A percentile compares a stretch with the other conserved stretches of the same genome.
Conservation (phyloP, 768 basidiomycete species). For the Phanerochaete carnosa region DNA sequence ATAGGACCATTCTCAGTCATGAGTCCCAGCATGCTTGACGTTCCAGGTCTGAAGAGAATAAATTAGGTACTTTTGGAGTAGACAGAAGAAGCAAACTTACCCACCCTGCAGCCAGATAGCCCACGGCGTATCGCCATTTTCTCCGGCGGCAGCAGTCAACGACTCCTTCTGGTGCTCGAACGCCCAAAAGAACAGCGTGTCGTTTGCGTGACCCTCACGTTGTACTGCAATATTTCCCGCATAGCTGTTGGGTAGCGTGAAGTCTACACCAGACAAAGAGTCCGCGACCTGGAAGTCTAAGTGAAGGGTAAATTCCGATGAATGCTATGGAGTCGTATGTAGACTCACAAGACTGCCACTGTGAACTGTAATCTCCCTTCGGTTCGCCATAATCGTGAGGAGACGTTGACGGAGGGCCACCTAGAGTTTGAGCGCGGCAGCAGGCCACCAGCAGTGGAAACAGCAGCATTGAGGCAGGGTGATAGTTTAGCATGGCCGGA, state of each 20-base stretch:
- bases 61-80: slow-evolving; percentile 29
- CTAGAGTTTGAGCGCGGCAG: background rate
- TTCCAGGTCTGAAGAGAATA: slow-evolving; percentile 47
- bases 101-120: slow-evolving; percentile 38
- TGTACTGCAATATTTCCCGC: slow-evolving; percentile 35
- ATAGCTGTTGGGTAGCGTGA: slow-evolving; percentile 29
- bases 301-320: background rate
- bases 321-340: background rate
- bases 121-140: slow-evolving; percentile 29
- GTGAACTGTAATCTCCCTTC: slow-evolving; percentile 19
- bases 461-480: background rate
- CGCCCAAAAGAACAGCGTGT: slow-evolving; percentile 39
- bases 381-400: background rate
- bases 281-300: slow-evolving; percentile 35
- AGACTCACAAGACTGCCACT: slow-evolving; percentile 31
- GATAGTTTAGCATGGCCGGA: background rate
- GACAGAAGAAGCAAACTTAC: slow-evolving; percentile 13
- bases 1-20: slow-evolving; percentile 75
- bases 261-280: slow-evolving; percentile 32
- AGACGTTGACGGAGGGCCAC: background rate
- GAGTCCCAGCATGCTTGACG: slow-evolving; percentile 64
- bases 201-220: slow-evolving; percentile 30
- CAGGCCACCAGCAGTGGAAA: too few relatives aligned
- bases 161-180: slow-evolving; percentile 36
- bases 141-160: slow-evolving; percentile 26